Evolutionary conservation across 306 rosid genomes (phyloP), one percentile per base, ranked within the genome.

Genomic region (Cicer arietinum): DNA sequence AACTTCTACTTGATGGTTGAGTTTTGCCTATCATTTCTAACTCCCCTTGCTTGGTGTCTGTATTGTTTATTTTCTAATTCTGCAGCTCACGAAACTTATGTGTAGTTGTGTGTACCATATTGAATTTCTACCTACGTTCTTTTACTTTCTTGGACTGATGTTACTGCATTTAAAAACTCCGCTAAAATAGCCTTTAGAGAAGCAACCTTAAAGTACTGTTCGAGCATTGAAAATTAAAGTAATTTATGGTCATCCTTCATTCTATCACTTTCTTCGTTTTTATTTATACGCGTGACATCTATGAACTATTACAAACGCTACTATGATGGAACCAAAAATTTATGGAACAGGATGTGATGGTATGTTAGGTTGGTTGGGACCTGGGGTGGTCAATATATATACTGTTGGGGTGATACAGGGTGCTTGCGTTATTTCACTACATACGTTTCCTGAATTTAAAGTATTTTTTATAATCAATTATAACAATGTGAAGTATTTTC

Each of bases 81-180:
- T 66, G 82, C 79, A 65, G 86, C 89, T 78, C 88, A 82, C 82
- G 85, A 83, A 86, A 88, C 94, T 88, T 79, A 25, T 81, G 80
- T 85, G 90, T 85, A 79, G 84, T 75, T 80, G 90, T 87, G 88
- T 87, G 92, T 89, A 83, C 81, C 57, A 81, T 84, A 83, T 86
- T 84, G 77, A 82, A 80, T 80, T 81, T 80, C 82, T 78, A 46
- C 58, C 51, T 76, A 72, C 79, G 69, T 81, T 81, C 82, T 40
- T 84, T 69, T 69, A 73, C 86, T 82, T 41, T 78, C 79, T 77
- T 77, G 78, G 82, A 81, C 79, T 78, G 68, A 64, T 79, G 81
- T 58, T 76, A 76, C 80, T 81, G 83, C 81, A 71, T 71, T 41
- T 64, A 69, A 84, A 79, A 74, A 75, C 79, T 81, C 66, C 63